These are phyloP conservation scores for Xylaria sp. DNA, from an alignment of 2,329 filamentous ascomycete genomes.

Conservation along the genomic window DNA sequence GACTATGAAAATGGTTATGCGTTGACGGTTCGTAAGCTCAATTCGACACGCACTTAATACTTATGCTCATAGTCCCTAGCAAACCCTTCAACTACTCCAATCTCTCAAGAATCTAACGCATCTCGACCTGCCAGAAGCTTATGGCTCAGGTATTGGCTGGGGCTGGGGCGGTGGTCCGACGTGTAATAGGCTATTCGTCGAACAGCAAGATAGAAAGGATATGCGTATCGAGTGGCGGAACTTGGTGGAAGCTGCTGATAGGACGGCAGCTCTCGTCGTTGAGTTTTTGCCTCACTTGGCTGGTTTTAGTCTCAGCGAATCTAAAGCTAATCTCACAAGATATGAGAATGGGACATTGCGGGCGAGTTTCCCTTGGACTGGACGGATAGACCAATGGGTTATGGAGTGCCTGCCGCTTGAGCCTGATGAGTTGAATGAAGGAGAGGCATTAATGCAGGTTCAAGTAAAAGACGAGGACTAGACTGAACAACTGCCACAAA, in stretches of 20 bases:
- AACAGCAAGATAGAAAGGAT: slow-evolving; percentile 5
- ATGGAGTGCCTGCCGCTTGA: slow-evolving; percentile 2
- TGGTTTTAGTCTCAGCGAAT: slow-evolving; percentile 16
- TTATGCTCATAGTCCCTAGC: slow-evolving; percentile 14
- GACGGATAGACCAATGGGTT: slow-evolving; percentile 24
- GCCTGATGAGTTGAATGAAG: neutral
- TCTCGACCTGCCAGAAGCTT: slow-evolving; percentile 18
- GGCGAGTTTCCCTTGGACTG: slow-evolving; percentile 28
- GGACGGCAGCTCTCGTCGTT: slow-evolving; percentile 9
- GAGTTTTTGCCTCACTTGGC: slow-evolving; percentile 18
- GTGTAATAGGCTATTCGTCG: slow-evolving; percentile 26
- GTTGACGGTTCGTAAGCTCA: neutral
- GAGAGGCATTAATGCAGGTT: neutral
- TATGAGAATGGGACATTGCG: slow-evolving; percentile 24
- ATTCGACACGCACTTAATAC: neutral
- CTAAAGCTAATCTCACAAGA: slow-evolving; percentile 14
- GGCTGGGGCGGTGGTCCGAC: slow-evolving; percentile 13
- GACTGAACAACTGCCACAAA: neutral
- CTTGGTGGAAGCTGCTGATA: slow-evolving; percentile 10
- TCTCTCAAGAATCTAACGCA: slow-evolving; percentile 28
- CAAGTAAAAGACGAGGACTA: neutral
- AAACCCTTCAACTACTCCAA: slow-evolving; percentile 6
- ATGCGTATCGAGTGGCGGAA: neutral
- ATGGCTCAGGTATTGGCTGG: slow-evolving; percentile 12
- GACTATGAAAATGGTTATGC: no score